Evolutionary conservation across 495 filamentous ascomycete genomes (phyloP), one percentile per base, ranked within the genome.

Genomic region (Ramalina intermedia): DNA sequence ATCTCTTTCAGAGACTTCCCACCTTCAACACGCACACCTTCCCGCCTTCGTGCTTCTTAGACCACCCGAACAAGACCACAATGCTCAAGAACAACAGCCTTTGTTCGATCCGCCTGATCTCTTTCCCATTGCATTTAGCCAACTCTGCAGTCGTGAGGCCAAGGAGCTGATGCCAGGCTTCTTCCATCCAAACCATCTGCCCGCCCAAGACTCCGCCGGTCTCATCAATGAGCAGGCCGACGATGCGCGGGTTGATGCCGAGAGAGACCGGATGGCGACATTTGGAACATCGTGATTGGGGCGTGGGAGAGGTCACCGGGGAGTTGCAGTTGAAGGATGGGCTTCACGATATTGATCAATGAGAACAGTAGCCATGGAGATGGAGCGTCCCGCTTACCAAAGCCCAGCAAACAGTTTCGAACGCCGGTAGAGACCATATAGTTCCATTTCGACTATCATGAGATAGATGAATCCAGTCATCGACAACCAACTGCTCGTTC

Each of bases 391-490:
- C 21, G 54, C 61, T 50, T 58, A 76, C 76, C 79, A 82, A 61
- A 80, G 73, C 9, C 61, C 65, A 49, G 69, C 73, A 58, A 79
- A 70, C 11, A 78, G 67, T 60, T 66, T 73, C 24, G 59, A 58
- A 16, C 71, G 67, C 14, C 67, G 63, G 51, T 65, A 64, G 43
- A 66, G 57, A 14, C 64, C 57, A 37, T 68, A 58, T 27, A 82
- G 61, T 38, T 70, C 70, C 55, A 78, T 63, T 36, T 76, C 74
- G 13, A 72, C 60, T 24, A 82, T 67, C 6, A 77, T 54, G 3
- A 81, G 62, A 55, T 69, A 79, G 46, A 84, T 61, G 51, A 74
- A 81, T 23, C 77, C 80, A 9, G 68, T 73, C 59, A 80, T 79
- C 21, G 59, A 11, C 67, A 62, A 12, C n/a, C 4, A 6, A 13